Base-by-base conservation (phyloP, 169 alveolate genomes). In the Blepharisma undulans region DNA sequence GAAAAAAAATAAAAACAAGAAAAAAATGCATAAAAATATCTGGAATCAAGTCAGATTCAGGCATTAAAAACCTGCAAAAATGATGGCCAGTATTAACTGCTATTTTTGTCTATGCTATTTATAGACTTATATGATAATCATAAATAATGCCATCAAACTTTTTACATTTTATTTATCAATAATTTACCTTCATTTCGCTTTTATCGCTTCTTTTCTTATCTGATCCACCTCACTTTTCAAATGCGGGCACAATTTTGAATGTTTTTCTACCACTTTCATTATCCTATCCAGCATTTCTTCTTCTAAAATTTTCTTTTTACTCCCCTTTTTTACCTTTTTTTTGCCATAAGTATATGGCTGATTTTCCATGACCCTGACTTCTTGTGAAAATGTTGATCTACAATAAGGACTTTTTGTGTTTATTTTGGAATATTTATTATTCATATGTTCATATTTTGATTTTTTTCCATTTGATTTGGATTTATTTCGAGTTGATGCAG, bases 1-100 rank as follows among this genome's bases (percentile, higher is more conserved):
- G 66, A 86, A 71, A 22, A 86, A 72, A 59, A 84, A 84, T 22
- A 25, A 29, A 32, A 79, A 79, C 29, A 84, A 84, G 78, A 33
- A n/a, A 79, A 25, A 79, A 25, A 25, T 79, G 29, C 2, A 25
- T 16, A 32, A 22, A 29, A 79, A 79, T 30, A 32, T 33, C 29
- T 79, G 87, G 87, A 33, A 79, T 79, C 29, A 29, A 72, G 80
- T 72, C 33, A 72, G 33, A 5, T 72, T 72, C 29, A 72, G 80
- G 12, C 33, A 72, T 29, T 72, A 48, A 48, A 2, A 48, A 48
- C 7, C 60, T 10, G 21, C 66, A 48, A 48, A 48, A 18, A 1
- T 48, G 66, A 48, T 48, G 66, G 66, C 66, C 12, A 3, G 12
- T 10, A 10, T 48, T 48, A 10, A 10, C 66, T 48, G 7, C 66